Conservation (phyloP, 164 flowering plant genomes). For the Echeveria elegans region DNA sequence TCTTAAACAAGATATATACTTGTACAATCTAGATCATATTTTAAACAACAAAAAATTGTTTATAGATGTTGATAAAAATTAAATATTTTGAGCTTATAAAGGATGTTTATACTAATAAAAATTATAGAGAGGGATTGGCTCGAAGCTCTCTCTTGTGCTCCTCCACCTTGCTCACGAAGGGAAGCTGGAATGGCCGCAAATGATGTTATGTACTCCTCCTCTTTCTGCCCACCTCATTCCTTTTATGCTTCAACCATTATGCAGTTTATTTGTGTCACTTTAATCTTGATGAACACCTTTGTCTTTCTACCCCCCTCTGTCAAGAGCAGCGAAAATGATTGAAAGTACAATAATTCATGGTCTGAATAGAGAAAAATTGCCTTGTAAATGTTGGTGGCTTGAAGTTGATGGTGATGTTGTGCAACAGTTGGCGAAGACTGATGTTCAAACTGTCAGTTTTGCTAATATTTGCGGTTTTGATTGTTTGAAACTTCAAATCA, state of each 20-base stretch:
- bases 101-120: too few species aligned
- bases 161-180: constrained; percentile 94
- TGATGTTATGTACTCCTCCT: constrained; percentile 60
- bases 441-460: background rate
- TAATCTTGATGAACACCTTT: constrained; percentile 62
- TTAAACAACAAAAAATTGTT: too few species aligned
- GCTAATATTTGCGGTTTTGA: constrained; percentile 15
- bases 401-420: constrained; percentile 44
- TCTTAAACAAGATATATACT: too few species aligned
- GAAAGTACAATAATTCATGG: constrained; percentile 41
- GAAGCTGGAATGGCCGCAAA: constrained; percentile 85
- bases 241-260: constrained; percentile 62
- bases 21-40: too few species aligned
- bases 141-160: constrained; percentile 74
- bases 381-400: constrained; percentile 49
- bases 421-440: constrained; percentile 36
- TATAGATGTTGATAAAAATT: too few species aligned
- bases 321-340: constrained; percentile 42
- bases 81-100: too few species aligned
- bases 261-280: constrained; percentile 57
- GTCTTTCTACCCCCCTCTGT: constrained; percentile 61
- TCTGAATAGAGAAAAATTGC: constrained; percentile 39
- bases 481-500: constrained; percentile 14
- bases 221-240: constrained; percentile 67
- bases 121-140: constrained; percentile 94